Evolutionary conservation across 2,329 filamentous ascomycete genomes (phyloP), one percentile per base, ranked within the genome.

Genomic region (Pestalotiopsis fici): DNA sequence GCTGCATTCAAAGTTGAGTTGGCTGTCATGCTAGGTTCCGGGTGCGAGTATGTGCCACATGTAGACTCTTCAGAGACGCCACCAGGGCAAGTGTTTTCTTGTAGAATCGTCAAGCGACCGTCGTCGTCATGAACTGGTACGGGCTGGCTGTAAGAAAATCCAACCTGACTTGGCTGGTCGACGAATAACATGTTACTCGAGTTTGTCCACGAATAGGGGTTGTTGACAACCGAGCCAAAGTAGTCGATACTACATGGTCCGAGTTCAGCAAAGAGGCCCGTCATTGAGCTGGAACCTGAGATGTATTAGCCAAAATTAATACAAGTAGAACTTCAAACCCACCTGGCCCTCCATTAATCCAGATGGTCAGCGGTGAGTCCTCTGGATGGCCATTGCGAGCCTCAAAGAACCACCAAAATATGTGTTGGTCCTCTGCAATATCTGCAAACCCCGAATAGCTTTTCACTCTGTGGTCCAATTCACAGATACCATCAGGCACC

Each of bases 131-230:
- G 79, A 3, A 69, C 76, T 28, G 72, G 68, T n/a, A 78, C 76
- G 4, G 78, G 76, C 27, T 71, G 70, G 60, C 75, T 75, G 74
- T 88, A 88, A 2, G 83, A 86, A 75, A 87, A 87, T 2, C 87
- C 87, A 31, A 85, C 83, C 39, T 86, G 86, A n/a, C 87, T 79
- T 11, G 88, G 88, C 76, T 90, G 87, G 65, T 86, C 87, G 64
- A 91, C 79, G 77, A 89, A 90, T 11, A 91, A 78, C 74, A 91
- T 79, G 73, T 89, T 90, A 43, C 83, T 86, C 28, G 84, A 83
- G 68, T 88, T 84, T 71, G 83, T 88, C 86, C 87, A 91, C 9
- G 83, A 83, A 77, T 88, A 86, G 4, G 86, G 86, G 73, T 91
- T 91, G 74, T 83, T 76, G 70, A 80, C 78, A 15, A 82, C 79